Percentiles rank a stretch among this genome's conserved stretches.
Evolutionary conservation across 495 filamentous ascomycete genomes (phyloP).

Genomic region (Jackrogersella minutella): DNA sequence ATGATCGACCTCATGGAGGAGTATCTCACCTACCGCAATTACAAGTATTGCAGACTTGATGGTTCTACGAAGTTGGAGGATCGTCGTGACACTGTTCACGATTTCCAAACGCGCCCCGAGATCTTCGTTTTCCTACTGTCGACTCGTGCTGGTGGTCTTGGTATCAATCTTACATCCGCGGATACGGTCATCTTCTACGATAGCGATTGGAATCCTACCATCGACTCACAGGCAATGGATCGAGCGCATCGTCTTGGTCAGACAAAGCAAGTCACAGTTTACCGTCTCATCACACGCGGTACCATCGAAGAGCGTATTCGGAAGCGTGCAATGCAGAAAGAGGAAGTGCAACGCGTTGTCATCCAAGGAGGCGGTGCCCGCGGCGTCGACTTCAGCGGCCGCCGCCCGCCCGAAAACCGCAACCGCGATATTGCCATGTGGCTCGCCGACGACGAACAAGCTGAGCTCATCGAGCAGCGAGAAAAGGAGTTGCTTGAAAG

Average conservation of each 20-base stretch:
- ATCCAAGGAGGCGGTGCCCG: conserved; percentile 84
- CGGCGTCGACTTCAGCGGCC: conserved; percentile 92
- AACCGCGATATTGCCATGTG: conserved; percentile 97
- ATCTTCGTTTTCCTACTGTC: conserved; percentile 97
- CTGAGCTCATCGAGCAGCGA: conserved; percentile 86
- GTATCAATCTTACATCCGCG: conserved; percentile 94
- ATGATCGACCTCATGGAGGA: conserved; percentile 99
- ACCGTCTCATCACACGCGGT: conserved; percentile 94
- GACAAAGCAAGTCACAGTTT: conserved; percentile 94
- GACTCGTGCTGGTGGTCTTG: conserved; percentile 94
- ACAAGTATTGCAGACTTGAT: conserved; percentile 96
- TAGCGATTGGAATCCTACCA: conserved; percentile 98
- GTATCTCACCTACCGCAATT: conserved; percentile 97
- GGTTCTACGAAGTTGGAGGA: conserved; percentile 99
- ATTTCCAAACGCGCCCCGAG: conserved; percentile 91
- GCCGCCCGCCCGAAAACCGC: conserved; percentile 80
- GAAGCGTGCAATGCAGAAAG: conserved; percentile 96
- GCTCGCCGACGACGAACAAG: conserved; percentile 95
- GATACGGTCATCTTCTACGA: conserved; percentile 99
- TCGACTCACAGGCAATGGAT: conserved; percentile 99
- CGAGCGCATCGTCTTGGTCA: conserved; percentile 97
- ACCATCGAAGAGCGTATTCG: conserved; percentile 99
- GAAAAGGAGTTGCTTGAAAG: conserved; percentile 80
- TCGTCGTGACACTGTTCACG: conserved; percentile 92
- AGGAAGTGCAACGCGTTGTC: conserved; percentile 98